Evolutionary conservation across 2,329 filamentous ascomycete genomes (phyloP), one percentile per base, ranked within the genome.

Genomic region (Volutella citrinella): DNA sequence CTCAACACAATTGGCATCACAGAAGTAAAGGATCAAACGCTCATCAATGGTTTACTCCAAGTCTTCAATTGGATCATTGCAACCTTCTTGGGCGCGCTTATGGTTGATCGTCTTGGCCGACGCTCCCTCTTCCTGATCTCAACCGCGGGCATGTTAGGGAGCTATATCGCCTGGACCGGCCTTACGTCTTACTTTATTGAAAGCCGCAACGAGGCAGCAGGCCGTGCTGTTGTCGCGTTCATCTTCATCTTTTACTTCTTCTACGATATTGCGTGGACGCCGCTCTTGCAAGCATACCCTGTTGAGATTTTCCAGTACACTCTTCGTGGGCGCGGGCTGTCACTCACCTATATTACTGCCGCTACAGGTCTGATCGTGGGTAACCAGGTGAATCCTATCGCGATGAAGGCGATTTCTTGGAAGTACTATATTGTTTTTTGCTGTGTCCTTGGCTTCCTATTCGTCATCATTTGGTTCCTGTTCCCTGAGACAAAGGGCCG

Each of bases 351-450:
- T 10, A 16, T 52, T 18, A 34, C 44, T 6, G 49, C 45, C 2
- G 48, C 45, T 12, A 29, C 41, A 0, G 38, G 35, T 5, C 25
- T 57, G 10, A 56, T 50, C 2, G 57, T 68, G 26, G 63, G 61
- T 14, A 61, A 63, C 37, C 63, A 63, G 26, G 57, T 64, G 27
- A 67, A 65, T 29, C 66, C 65, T 0, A 59, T 68, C 5, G 64
- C 60, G 0, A 56, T 69, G 32, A 40, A 51, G 2, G 51, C 40
- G 0, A 59, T 69, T 10, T 48, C 41, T 0, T 69, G 64, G 62
- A 61, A 54, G 29, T 68, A 66, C 38, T 69, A 64, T 27, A 56
- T 61, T 24, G 53, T 68, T 9, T 68, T 61, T 31, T 54, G 58
- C 36, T 59, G 55, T 7, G 60, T 63, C 22, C 25, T 66, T n/a